A percentile compares a stretch with the other conserved stretches of the same genome.
Evolutionary conservation across 2,329 filamentous ascomycete genomes (phyloP).

Genomic region (Ilyonectria sp.): DNA sequence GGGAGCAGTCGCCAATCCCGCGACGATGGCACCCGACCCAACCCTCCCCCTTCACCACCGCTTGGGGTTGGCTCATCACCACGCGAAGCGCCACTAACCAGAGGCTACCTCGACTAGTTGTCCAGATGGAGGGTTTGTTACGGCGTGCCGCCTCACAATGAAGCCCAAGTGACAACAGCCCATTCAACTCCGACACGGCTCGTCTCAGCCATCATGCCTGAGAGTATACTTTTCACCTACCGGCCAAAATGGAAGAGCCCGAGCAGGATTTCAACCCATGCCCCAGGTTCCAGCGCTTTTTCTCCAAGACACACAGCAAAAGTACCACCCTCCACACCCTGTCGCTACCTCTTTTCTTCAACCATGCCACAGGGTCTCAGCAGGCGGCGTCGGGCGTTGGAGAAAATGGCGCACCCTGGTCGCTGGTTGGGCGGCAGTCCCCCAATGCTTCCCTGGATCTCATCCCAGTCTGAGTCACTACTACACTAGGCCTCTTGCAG

Average conservation of each 20-base stretch:
- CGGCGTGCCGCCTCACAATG: neutral
- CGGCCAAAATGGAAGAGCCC: constrained; percentile 14
- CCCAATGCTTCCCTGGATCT: constrained; percentile 6
- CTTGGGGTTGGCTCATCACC: constrained; percentile 20
- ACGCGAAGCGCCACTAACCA: constrained; percentile 17
- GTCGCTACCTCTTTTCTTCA: constrained; percentile 17
- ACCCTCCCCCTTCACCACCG: constrained; percentile 18
- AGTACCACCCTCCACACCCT: constrained; percentile 14
- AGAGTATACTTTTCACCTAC: constrained; percentile 4
- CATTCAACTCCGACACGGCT: neutral
- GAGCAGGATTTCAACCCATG: constrained; percentile 13
- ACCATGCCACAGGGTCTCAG: constrained; percentile 26
- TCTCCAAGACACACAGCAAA: constrained; percentile 3
- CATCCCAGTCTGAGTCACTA: neutral
- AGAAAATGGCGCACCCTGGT: constrained; percentile 38
- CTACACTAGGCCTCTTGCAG: constrained; percentile 17
- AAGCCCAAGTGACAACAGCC: constrained; percentile 2
- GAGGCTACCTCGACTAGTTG: constrained; percentile 12
- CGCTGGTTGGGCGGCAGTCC: constrained; percentile 19
- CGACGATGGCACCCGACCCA: constrained; percentile 21
- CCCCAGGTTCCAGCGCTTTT: constrained; percentile 16
- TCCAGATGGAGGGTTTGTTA: constrained; percentile 6
- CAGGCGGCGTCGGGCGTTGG: constrained; percentile 28
- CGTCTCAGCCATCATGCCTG: neutral
- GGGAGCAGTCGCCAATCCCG: constrained; percentile 28